phyloP scores from a whole-genome alignment of 352 stramenopile genomes.

The Globisporangium cylindrosporum region DNA sequence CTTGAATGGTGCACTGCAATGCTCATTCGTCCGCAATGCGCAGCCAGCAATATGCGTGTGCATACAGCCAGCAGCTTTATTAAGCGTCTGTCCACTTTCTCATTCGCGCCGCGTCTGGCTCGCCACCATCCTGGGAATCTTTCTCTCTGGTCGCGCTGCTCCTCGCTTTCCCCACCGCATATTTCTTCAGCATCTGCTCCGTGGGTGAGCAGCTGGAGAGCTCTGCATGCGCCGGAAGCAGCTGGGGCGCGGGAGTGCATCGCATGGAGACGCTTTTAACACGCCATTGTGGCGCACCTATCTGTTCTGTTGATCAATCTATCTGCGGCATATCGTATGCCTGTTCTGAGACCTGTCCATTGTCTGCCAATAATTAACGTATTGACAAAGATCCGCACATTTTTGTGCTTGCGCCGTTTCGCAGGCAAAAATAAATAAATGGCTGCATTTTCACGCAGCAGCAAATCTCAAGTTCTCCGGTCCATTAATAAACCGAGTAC shows the following conservation, averaged over 20 bases:
- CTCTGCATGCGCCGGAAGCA: neutral
- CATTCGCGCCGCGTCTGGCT: neutral
- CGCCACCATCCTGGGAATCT: neutral
- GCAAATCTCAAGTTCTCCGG: neutral
- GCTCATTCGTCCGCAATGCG: neutral
- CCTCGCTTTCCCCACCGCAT: neutral
- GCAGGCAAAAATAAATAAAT: neutral
- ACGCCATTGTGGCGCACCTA: neutral
- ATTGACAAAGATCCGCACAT: neutral
- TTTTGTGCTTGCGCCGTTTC: neutral
- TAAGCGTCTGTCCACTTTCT: neutral
- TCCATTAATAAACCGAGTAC: neutral
- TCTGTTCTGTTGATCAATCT: neutral
- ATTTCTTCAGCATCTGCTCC: neutral
- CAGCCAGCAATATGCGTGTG: neutral
- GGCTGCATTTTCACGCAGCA: neutral
- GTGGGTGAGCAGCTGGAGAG: neutral
- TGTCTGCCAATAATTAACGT: neutral
- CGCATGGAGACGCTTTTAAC: neutral
- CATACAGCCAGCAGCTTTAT: neutral
- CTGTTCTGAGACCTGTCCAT: neutral
- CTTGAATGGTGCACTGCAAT: neutral
- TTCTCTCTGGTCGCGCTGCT: neutral
- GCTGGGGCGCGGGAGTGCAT: neutral
- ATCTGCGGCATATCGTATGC: neutral